Evolutionary conservation across 2,329 filamentous ascomycete genomes (phyloP).

Genomic region (Daldinia sp.): DNA sequence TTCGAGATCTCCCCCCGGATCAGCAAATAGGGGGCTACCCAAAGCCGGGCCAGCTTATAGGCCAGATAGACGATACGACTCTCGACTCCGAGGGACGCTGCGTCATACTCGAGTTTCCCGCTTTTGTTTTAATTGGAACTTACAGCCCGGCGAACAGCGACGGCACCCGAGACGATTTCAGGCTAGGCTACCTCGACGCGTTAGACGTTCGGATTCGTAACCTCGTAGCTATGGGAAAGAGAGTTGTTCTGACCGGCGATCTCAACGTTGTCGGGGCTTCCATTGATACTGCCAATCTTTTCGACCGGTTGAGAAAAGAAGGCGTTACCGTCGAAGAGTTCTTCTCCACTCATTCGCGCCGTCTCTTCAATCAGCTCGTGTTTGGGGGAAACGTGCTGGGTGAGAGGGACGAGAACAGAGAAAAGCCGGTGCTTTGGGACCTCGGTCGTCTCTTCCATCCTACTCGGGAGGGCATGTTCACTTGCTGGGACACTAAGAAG

Average conservation of each 20-base stretch:
- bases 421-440: conserved; percentile 82
- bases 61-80: conserved; percentile 73
- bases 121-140: conserved; percentile 91
- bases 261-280: conserved; percentile 80
- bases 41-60: conserved; percentile 72
- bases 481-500: conserved; percentile 94
- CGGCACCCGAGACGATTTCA: conserved; percentile 84
- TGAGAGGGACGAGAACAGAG: conserved; percentile 74
- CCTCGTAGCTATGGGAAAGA: conserved; percentile 81
- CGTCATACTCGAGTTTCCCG: conserved; percentile 90
- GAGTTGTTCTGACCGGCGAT: conserved; percentile 87
- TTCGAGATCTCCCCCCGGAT: conserved; percentile 77
- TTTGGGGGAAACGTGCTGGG: conserved; percentile 77
- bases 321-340: conserved; percentile 77
- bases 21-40: conserved; percentile 93
- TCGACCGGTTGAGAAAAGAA: conserved; percentile 78
- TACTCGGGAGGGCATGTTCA: conserved; percentile 88
- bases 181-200: conserved; percentile 81
- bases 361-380: conserved; percentile 88
- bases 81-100: conserved; percentile 94
- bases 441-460: conserved; percentile 86
- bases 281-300: conserved; percentile 80
- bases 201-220: conserved; percentile 89
- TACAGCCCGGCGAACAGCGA: conserved; percentile 94
- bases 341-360: conserved; percentile 76